phyloP scores from a whole-genome alignment of 2,329 filamentous ascomycete genomes.

The Lomentospora prolificans region DNA sequence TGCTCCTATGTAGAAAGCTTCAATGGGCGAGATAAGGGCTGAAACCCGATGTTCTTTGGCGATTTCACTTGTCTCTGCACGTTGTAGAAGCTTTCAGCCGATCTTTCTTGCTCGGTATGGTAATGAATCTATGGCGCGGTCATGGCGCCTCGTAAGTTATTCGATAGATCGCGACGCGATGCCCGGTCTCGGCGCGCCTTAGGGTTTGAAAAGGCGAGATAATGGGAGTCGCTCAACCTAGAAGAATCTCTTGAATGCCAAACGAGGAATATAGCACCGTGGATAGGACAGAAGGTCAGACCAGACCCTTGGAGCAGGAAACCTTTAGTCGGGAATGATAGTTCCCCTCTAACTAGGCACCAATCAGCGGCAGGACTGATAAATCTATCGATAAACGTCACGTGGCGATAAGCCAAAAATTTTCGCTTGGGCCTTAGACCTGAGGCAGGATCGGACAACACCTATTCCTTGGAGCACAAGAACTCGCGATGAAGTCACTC shows the following conservation, averaged over 20 bases:
- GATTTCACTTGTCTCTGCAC: neutral
- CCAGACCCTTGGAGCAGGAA: neutral
- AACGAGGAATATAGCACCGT: neutral
- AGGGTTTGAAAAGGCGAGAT: neutral
- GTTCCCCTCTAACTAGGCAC: neutral
- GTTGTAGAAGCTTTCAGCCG: neutral
- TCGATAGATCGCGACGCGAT: neutral
- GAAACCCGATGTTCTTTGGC: neutral
- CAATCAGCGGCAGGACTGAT: neutral
- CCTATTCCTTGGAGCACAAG: too few relatives aligned
- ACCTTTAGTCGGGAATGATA: neutral
- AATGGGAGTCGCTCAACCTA: neutral
- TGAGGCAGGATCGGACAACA: neutral
- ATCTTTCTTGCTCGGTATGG: neutral
- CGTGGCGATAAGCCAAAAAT: slow-evolving; percentile 2
- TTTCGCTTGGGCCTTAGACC: too few relatives aligned
- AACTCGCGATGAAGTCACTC: too few relatives aligned
- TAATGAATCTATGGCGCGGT: neutral
- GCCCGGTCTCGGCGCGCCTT: neutral
- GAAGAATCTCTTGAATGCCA: neutral
- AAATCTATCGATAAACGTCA: slow-evolving; percentile 8
- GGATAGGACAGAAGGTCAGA: neutral
- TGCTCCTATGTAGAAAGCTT: neutral
- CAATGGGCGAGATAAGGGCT: neutral
- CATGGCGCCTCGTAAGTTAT: neutral